These are phyloP conservation scores for Sporothrix protearum DNA, from an alignment of 2,329 filamentous ascomycete genomes.

Conservation along the genomic window DNA sequence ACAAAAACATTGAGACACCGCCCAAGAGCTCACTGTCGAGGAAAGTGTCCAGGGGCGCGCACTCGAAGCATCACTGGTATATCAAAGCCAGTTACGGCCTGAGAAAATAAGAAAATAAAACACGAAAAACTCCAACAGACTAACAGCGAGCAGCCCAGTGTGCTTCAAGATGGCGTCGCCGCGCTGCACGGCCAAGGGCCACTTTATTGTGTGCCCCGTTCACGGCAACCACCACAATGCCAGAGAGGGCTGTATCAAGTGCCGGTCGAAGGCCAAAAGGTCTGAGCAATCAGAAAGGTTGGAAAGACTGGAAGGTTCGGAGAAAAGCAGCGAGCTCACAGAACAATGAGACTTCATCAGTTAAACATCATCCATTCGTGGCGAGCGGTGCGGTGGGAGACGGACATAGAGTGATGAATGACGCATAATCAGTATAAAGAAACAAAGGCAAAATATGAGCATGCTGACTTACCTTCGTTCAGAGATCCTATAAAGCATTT, in stretches of 20 bases:
- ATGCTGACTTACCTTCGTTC: too few relatives aligned
- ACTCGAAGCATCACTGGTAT: not conserved
- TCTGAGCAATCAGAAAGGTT: too few relatives aligned
- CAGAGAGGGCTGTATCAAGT: not conserved
- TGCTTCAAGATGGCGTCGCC: not conserved
- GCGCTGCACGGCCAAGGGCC: not conserved
- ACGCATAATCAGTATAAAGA: too few relatives aligned
- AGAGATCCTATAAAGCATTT: too few relatives aligned
- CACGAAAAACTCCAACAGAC: too few relatives aligned
- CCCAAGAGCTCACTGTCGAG: not conserved
- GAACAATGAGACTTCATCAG: too few relatives aligned
- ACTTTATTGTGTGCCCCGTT: not conserved
- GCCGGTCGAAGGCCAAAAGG: not conserved
- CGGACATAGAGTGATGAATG: too few relatives aligned
- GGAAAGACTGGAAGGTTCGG: not conserved
- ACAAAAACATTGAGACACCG: not conserved
- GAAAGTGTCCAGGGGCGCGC: not conserved
- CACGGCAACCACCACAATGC: not conserved
- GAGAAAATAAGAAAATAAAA: not conserved
- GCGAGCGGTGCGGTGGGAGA: too few relatives aligned
- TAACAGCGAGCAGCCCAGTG: not conserved
- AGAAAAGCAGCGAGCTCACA: too few relatives aligned
- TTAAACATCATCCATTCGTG: too few relatives aligned
- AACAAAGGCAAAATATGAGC: too few relatives aligned
- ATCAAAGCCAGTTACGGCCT: not conserved